These are phyloP conservation scores for Tricholoma matsutake DNA, from an alignment of 768 basidiomycete species.

Conservation along the genomic window DNA sequence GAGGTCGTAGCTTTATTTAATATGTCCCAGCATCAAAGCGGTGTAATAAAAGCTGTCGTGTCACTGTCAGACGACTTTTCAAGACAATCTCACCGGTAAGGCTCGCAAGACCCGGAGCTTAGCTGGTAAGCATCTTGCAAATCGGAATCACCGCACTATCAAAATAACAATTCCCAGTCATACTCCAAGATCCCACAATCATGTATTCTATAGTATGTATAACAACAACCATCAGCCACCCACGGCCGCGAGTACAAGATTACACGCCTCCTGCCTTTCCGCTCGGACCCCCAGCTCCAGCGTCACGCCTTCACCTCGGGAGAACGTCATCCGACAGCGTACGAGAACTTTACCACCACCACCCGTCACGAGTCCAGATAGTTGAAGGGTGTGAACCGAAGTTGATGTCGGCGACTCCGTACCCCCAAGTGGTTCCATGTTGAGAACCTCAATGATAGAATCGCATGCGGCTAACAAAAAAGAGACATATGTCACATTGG, in stretches of 20 bases:
- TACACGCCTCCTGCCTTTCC: conserved; percentile 83
- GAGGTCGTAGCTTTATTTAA: conserved; percentile 5
- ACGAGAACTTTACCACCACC: conserved; percentile 96
- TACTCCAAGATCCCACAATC: conserved; percentile 7
- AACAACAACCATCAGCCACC: conserved; percentile 44
- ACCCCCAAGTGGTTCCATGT: conserved; percentile 96
- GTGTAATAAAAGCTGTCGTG: background rate
- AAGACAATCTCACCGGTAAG: conserved; percentile 15
- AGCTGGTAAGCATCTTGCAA: background rate
- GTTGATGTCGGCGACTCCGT: conserved; percentile 77
- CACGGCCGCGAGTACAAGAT: conserved; percentile 88
- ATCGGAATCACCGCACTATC: background rate
- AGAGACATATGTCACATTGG: conserved; percentile 14
- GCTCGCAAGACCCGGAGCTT: conserved; percentile 11
- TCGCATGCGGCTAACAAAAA: conserved; percentile 80
- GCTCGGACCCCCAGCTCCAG: conserved; percentile 89
- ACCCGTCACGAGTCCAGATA: conserved; percentile 87
- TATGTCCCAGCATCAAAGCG: conserved; percentile 4
- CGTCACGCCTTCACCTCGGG: conserved; percentile 86
- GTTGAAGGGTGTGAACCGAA: conserved; percentile 90
- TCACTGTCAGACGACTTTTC: conserved; percentile 29
- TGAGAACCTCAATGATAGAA: conserved; percentile 92
- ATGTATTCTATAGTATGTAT: conserved; percentile 5
- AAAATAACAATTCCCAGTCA: background rate
- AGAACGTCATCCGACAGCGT: conserved; percentile 94